A percentile compares a stretch with the other conserved stretches of the same genome.
Conservation (phyloP, 2,329 filamentous ascomycete genomes). For the Cadophora gregata region DNA sequence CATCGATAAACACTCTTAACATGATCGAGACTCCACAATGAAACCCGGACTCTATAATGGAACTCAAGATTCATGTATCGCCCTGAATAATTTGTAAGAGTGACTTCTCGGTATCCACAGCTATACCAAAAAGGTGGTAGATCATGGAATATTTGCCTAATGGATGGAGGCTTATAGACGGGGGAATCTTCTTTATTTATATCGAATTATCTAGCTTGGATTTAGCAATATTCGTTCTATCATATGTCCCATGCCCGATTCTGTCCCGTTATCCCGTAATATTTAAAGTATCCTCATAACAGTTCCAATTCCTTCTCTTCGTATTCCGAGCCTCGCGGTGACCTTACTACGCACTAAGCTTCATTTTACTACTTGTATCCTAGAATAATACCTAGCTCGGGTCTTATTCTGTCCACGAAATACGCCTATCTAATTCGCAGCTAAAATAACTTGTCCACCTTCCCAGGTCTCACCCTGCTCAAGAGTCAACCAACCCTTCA, state of each 20-base stretch:
- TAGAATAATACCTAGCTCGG: not conserved
- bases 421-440: constrained; percentile 11
- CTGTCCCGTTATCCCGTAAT: not conserved
- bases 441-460: constrained; percentile 51
- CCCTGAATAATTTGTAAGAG: no score
- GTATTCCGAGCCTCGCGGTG: not conserved
- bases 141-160: no score
- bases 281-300: not conserved
- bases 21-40: not conserved
- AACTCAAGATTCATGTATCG: no score
- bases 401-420: not conserved
- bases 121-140: no score
- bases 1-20: not conserved
- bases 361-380: not conserved
- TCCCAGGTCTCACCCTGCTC: constrained; percentile 77
- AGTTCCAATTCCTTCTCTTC: not conserved
- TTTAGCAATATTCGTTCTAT: not conserved
- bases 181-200: constrained; percentile 13
- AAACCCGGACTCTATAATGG: no score
- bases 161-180: no score
- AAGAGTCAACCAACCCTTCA: constrained; percentile 81
- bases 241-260: not conserved
- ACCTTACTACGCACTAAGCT: not conserved
- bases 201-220: constrained; percentile 10
- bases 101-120: not conserved